These are phyloP conservation scores for Fraxinus cuspidata DNA, from an alignment of 257 asterid species.

Conservation along the genomic window DNA sequence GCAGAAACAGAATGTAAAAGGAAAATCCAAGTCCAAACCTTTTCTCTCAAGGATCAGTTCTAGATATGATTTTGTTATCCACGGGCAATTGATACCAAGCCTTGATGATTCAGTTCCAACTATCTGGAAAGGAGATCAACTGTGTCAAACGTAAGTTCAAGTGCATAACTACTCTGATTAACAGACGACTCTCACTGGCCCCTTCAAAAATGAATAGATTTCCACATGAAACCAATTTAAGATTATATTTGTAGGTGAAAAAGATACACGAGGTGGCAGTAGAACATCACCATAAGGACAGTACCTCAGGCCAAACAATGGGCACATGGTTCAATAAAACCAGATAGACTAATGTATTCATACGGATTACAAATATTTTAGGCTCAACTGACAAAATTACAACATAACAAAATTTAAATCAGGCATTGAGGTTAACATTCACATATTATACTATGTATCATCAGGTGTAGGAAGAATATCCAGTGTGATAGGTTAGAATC, in stretches of 20 bases:
- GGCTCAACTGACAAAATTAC: not conserved
- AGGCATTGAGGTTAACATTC: not conserved
- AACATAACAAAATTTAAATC: not conserved
- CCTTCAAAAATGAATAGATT: not conserved
- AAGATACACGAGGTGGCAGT: not conserved
- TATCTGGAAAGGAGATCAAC: slow-evolving; percentile 50
- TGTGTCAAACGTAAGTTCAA: slow-evolving; percentile 30
- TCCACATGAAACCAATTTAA: not conserved
- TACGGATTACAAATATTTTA: not conserved
- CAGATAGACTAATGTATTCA: not conserved
- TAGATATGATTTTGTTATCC: slow-evolving; percentile 97
- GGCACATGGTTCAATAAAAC: slow-evolving; percentile 5
- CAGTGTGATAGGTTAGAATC: not conserved
- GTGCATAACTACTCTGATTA: slow-evolving; percentile 26
- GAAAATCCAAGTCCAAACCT: slow-evolving; percentile 53
- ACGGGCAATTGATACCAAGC: slow-evolving; percentile 84
- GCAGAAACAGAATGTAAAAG: slow-evolving; percentile 18
- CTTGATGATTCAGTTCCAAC: slow-evolving; percentile 90
- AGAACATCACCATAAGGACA: not conserved
- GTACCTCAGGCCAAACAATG: not conserved
- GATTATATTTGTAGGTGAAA: not conserved
- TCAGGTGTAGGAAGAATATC: not conserved
- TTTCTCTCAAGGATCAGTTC: slow-evolving; percentile 94
- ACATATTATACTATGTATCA: not conserved
- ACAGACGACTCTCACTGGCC: slow-evolving; percentile 18